Conservation (phyloP, 768 basidiomycete genomes). For the Hypholoma sublateritium region DNA sequence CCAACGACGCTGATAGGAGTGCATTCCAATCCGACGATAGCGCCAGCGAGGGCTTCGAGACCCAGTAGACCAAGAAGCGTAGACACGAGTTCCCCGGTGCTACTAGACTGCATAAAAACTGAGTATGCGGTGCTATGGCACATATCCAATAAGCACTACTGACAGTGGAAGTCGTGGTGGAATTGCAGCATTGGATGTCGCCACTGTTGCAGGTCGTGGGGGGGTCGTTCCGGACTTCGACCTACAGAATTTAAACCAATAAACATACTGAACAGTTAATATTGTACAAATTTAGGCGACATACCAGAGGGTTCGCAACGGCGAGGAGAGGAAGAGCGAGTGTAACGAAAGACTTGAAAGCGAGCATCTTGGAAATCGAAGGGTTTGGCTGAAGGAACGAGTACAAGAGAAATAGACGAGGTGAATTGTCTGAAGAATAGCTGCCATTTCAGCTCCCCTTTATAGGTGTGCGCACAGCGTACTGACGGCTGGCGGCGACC, state of each 20-base stretch:
- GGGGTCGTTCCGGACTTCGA: conserved; percentile 12
- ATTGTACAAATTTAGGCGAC: conserved; percentile 1
- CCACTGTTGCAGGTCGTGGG: conserved; percentile 19
- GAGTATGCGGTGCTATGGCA: background rate
- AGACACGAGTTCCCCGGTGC: background rate
- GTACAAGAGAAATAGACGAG: conserved; percentile 8
- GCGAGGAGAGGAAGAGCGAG: conserved; percentile 25
- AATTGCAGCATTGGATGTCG: conserved; percentile 24
- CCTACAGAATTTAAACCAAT: conserved; percentile 7
- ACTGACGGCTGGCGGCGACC: background rate
- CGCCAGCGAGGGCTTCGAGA: background rate
- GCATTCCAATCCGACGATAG: conserved; percentile 18
- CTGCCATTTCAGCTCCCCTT: background rate
- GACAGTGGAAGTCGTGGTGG: conserved; percentile 14
- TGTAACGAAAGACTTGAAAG: conserved; percentile 18
- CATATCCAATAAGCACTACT: background rate
- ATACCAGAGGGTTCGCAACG: conserved; percentile 24
- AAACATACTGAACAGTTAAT: background rate
- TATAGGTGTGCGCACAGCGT: background rate
- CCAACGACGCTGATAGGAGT: conserved; percentile 17
- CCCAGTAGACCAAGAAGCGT: too few relatives aligned
- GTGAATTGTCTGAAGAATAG: conserved; percentile 11
- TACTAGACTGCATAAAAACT: background rate
- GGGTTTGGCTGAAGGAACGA: background rate
- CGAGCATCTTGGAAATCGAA: conserved; percentile 16